These are phyloP conservation scores for Leccinum uliginosum DNA, from an alignment of 768 basidiomycete genomes.

Conservation along the genomic window DNA sequence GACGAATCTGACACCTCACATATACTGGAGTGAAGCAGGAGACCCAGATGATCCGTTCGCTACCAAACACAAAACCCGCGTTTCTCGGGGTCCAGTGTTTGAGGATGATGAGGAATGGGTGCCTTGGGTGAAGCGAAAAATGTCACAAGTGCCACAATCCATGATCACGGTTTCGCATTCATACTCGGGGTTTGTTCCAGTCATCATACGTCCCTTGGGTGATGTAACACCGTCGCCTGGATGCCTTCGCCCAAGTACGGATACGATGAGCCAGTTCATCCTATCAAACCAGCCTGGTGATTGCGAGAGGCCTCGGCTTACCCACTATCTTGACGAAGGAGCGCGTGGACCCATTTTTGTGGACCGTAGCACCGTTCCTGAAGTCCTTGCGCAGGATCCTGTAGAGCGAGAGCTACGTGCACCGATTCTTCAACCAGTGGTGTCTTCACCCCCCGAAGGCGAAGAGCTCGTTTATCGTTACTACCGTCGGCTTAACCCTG, in stretches of 20 bases:
- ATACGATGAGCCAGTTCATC: not conserved
- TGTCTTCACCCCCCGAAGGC: slow-evolving; percentile 2
- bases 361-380: not conserved
- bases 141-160: too few species aligned
- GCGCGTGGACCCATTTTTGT: slow-evolving; percentile 10
- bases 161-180: not conserved
- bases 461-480: slow-evolving; percentile 8
- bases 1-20: not conserved
- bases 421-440: not conserved
- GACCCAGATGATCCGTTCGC: not conserved
- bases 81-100: not conserved
- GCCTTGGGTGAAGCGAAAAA: not conserved
- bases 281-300: not conserved
- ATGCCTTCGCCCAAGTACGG: not conserved
- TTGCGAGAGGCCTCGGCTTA: not conserved
- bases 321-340: slow-evolving; percentile 9
- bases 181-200: not conserved
- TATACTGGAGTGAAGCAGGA: not conserved
- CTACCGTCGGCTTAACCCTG: not conserved
- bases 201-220: not conserved
- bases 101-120: slow-evolving; percentile 8
- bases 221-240: not conserved
- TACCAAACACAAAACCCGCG: not conserved
- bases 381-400: not conserved
- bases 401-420: slow-evolving; percentile 3